Conservation (phyloP, 1,284 basidiomycete genomes). For the Microbotryomycetes sp. region DNA sequence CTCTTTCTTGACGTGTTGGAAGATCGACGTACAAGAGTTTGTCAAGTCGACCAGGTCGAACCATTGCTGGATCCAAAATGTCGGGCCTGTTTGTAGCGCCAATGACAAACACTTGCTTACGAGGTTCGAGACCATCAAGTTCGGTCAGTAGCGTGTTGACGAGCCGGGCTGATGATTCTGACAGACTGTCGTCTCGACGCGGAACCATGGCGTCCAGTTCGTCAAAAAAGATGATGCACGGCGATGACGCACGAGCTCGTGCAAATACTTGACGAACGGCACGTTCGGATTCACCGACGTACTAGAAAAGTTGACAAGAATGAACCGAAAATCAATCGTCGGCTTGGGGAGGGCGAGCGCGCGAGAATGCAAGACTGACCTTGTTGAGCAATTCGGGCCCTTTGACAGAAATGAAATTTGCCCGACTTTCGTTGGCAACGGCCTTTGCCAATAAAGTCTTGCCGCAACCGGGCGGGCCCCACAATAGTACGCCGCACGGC, state of each 20-base stretch:
- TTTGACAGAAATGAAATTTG: conserved; percentile 96
- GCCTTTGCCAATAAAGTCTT: conserved; percentile 95
- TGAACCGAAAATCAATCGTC: background rate
- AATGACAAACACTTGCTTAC: conserved; percentile 89
- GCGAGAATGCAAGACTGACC: conserved; percentile 45
- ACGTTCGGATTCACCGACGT: conserved; percentile 93
- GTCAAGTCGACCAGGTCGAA: conserved; percentile 88
- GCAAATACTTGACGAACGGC: conserved; percentile 91
- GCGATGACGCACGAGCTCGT: conserved; percentile 74
- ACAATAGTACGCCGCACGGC: conserved; percentile 86
- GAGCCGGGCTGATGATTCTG: conserved; percentile 91
- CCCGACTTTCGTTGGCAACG: conserved; percentile 86
- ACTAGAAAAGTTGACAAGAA: conserved; percentile 48
- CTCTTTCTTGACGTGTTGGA: conserved; percentile 65
- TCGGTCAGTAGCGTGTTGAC: conserved; percentile 96
- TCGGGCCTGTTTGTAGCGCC: conserved; percentile 97
- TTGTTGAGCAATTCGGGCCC: conserved; percentile 95
- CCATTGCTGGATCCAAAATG: conserved; percentile 99
- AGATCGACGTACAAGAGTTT: conserved; percentile 95
- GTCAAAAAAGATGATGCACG: conserved; percentile 91
- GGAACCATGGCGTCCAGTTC: conserved; percentile 96
- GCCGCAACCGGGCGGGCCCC: conserved; percentile 96
- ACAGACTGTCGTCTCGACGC: conserved; percentile 81
- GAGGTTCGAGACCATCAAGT: conserved; percentile 83
- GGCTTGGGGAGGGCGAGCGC: background rate